Evolutionary conservation across 805 yeast genomes (phyloP).

Genomic region (Maudiozyma pseudohumilis): DNA sequence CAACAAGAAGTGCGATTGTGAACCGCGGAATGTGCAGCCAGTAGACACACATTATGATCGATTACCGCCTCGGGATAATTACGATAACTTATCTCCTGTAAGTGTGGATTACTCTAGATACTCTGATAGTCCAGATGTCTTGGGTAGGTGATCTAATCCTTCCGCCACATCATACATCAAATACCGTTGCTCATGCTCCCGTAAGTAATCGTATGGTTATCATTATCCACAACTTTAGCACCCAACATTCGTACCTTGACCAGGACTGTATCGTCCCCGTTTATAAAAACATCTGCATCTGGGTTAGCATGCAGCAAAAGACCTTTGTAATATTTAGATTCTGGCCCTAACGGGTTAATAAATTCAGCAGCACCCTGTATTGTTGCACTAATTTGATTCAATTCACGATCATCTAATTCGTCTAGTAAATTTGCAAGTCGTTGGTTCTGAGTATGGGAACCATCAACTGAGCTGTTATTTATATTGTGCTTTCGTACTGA

Average conservation of each 20-base stretch:
- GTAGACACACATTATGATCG: neutral
- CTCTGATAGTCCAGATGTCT: slow-evolving; percentile 2
- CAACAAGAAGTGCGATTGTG: too few species aligned
- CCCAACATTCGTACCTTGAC: slow-evolving; percentile 53
- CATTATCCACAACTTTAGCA: slow-evolving; percentile 69
- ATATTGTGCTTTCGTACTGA: slow-evolving; percentile 19
- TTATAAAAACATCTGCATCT: slow-evolving; percentile 58
- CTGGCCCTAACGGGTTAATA: slow-evolving; percentile 37
- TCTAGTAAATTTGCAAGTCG: slow-evolving; percentile 3
- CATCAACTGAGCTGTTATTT: slow-evolving; percentile 5
- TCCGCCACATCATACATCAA: too few species aligned
- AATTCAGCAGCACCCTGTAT: slow-evolving; percentile 61
- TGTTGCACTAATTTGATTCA: slow-evolving; percentile 72
- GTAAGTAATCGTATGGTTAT: slow-evolving; percentile 39
- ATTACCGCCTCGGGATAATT: neutral
- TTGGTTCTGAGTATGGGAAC: neutral
- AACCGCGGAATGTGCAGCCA: neutral
- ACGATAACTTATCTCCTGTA: slow-evolving; percentile 19
- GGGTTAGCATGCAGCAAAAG: slow-evolving; percentile 54
- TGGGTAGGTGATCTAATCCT: too few species aligned
- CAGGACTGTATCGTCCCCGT: slow-evolving; percentile 54
- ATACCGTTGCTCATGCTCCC: slow-evolving; percentile 5
- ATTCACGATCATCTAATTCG: slow-evolving; percentile 63
- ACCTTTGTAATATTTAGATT: slow-evolving; percentile 49
- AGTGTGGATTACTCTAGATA: slow-evolving; percentile 25